Conservation (phyloP, 2,329 filamentous ascomycete genomes). For the Escovopsis sp. region DNA sequence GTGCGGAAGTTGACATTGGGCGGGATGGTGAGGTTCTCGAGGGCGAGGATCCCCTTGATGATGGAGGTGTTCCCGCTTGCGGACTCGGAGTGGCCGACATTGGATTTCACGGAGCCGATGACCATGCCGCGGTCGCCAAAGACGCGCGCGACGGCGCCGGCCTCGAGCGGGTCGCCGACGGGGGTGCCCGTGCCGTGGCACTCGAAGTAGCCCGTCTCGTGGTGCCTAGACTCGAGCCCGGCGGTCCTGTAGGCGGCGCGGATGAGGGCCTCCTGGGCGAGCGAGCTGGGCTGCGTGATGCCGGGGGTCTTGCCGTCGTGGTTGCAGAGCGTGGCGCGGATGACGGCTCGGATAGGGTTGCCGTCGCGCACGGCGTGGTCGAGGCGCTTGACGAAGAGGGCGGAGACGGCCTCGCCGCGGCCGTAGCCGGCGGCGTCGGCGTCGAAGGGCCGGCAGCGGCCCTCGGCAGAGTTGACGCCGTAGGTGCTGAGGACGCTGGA, state of each 20-base stretch:
- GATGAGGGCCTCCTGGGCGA: conserved; percentile 17
- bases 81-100: conserved; percentile 17
- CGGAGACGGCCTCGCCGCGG: conserved; percentile 27
- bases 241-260: conserved; percentile 14
- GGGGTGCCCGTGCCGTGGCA: conserved; percentile 25
- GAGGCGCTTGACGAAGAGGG: conserved; percentile 27
- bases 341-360: conserved; percentile 21
- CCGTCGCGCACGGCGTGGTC: conserved; percentile 25
- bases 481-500: not conserved
- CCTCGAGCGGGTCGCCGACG: conserved; percentile 23
- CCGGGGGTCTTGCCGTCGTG: conserved; percentile 18
- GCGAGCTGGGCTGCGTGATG: conserved; percentile 17
- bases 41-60: conserved; percentile 14
- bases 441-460: conserved; percentile 19
- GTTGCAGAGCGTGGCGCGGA: conserved; percentile 16
- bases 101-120: conserved; percentile 19
- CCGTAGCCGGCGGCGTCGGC: conserved; percentile 27
- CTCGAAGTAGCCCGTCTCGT: conserved; percentile 18
- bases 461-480: conserved; percentile 13
- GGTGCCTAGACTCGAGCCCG: conserved; percentile 8
- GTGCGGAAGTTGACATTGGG: conserved; percentile 19
- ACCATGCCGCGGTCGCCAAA: conserved; percentile 7
- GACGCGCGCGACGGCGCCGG: conserved; percentile 9
- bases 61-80: conserved; percentile 15
- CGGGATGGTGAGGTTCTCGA: conserved; percentile 8